These are phyloP conservation scores for Lactarius evosmus DNA, from an alignment of 768 basidiomycete species.

Conservation along the genomic window DNA sequence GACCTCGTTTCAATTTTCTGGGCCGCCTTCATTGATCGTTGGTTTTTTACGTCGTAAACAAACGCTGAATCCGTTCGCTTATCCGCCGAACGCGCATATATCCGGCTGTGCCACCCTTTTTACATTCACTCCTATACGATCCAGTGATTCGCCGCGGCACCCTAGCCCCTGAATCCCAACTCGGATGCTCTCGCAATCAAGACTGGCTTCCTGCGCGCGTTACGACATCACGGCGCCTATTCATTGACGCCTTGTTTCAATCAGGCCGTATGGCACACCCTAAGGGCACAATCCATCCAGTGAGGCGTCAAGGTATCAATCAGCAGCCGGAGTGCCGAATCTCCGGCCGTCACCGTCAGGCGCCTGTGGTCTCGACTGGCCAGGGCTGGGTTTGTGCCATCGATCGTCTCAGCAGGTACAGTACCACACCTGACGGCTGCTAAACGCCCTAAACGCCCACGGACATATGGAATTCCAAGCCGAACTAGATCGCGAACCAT, in stretches of 20 bases:
- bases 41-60: not conserved
- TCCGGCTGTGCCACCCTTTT: not conserved
- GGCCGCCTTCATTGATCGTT: constrained; percentile 13
- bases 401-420: constrained; percentile 6
- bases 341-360: constrained; percentile 11
- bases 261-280: constrained; percentile 7
- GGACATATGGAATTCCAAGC: constrained; percentile 27
- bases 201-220: not conserved
- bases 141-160: constrained; percentile 3
- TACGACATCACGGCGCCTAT: constrained; percentile 14
- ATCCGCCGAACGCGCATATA: not conserved
- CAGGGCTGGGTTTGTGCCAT: not conserved
- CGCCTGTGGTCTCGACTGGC: constrained; percentile 17
- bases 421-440: constrained; percentile 9
- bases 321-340: constrained; percentile 4
- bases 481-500: constrained; percentile 5
- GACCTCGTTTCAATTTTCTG: constrained; percentile 15
- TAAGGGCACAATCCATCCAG: not conserved
- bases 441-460: constrained; percentile 2
- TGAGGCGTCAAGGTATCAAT: not conserved
- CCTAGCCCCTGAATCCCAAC: constrained; percentile 3
- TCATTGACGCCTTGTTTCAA: not conserved
- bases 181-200: not conserved
- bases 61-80: constrained; percentile 2
- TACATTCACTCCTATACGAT: not conserved